Evolutionary conservation across 805 yeast genomes (phyloP), one percentile per base, ranked within the genome.

Genomic region (Starmerella etchellsii): DNA sequence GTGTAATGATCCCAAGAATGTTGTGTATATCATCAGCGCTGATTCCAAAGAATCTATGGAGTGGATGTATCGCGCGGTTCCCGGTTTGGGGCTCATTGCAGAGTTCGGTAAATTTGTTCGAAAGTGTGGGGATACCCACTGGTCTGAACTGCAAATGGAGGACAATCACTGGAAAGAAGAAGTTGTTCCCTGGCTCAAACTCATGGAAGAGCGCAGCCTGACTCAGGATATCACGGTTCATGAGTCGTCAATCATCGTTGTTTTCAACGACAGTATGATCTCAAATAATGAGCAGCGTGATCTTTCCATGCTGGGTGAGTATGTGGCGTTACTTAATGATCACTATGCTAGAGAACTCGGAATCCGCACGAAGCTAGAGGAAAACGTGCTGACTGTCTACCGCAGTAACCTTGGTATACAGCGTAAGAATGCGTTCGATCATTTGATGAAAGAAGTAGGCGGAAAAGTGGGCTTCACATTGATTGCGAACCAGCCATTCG

Each of bases 21-120:
- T 69, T 34, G 85, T 88, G 2, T 87, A 78, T 54, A 68, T 87
- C 3, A 67, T 80, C 41, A 76, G 85, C 48, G 71, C 74, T 34
- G 70, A 76, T 53, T 76, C 75, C 39, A 68, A 79, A 44, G 59
- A 67, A 1, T 81, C 77, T 31, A 61, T 87, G 54, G 81, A 79
- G 46, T 67, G 81, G 40, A 62, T 74, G 39, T 85, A 78, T 61
- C 67, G 78, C 16, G 70, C 83, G 49, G 69, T 75, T 3, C 73
- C 79, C 1, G 73, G 73, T 31, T 54, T 87, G 24, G 96, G 96
- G 0, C 64, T 88, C 39, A 76, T 88, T 47, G 94, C 95, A 1
- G 97, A 87, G 59, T 78, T 79, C 55, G 97, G 97, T 28, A 93
- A 84, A 0, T 83, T 71, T 53, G 68, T 88, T 26, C 76, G 60